phyloP scores from a whole-genome alignment of 1,284 basidiomycete genomes.

The Papiliotrema flavescens region DNA sequence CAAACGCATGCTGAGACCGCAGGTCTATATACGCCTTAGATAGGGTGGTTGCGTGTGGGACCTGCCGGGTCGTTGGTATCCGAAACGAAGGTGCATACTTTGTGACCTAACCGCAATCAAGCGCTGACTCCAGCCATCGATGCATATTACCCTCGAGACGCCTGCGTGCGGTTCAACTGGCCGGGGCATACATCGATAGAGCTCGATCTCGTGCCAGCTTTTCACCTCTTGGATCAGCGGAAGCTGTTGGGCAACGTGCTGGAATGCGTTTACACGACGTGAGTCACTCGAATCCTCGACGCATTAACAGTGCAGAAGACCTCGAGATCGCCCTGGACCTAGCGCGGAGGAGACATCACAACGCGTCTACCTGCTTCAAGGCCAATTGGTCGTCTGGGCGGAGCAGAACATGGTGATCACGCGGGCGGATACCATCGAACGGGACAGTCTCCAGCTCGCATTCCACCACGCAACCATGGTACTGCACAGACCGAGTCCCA shows the following conservation, averaged over 20 bases:
- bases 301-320: not conserved
- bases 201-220: not conserved
- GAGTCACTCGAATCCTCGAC: not conserved
- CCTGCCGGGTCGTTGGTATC: constrained; percentile 1
- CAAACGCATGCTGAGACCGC: not conserved
- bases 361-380: not conserved
- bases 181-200: not conserved
- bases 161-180: not conserved
- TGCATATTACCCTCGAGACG: not conserved
- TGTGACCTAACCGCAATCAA: not conserved
- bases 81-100: not conserved
- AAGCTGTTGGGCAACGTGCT: not conserved
- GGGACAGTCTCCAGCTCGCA: not conserved
- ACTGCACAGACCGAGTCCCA: not conserved
- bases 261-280: not conserved
- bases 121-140: not conserved
- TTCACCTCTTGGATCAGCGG: not conserved
- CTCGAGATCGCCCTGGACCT: not conserved
- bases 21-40: constrained; percentile 7
- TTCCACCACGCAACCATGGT: not conserved
- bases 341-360: not conserved
- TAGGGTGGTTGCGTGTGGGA: not conserved
- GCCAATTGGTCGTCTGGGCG: not conserved
- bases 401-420: not conserved
- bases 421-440: not conserved